Evolutionary conservation across 2,329 filamentous ascomycete species (phyloP).

Genomic region (Aspergillus alliaceus): DNA sequence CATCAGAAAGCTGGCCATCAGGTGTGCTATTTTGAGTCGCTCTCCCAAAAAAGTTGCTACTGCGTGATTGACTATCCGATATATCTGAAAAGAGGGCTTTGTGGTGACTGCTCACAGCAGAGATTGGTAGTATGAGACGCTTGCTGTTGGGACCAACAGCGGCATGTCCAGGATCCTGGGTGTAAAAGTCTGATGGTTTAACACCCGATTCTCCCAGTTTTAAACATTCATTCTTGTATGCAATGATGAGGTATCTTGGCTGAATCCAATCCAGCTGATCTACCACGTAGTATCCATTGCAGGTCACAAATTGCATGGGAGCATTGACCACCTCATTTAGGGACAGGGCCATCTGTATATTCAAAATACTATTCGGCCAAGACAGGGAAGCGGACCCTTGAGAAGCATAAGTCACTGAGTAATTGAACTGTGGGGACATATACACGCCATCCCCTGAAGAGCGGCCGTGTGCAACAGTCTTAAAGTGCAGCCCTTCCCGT

Average conservation of each 20-base stretch:
- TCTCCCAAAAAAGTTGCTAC: not conserved
- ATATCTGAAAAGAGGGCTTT: not conserved
- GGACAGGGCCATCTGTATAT: conserved; percentile 62
- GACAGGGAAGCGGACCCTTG: not conserved
- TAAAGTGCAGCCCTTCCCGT: conserved; percentile 75
- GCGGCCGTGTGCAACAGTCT: conserved; percentile 62
- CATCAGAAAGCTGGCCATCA: not conserved
- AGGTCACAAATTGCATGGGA: conserved; percentile 62
- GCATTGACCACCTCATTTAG: conserved; percentile 84
- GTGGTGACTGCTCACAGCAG: conserved; percentile 46
- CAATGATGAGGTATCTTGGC: conserved; percentile 77
- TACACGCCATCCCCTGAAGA: conserved; percentile 80
- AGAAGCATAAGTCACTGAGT: conserved; percentile 55
- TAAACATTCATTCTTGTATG: conserved; percentile 21
- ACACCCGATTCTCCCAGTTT: not conserved
- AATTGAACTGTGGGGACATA: conserved; percentile 62
- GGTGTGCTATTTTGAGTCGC: not conserved
- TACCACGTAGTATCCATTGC: conserved; percentile 67
- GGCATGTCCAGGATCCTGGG: conserved; percentile 37
- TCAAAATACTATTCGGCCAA: conserved; percentile 70
- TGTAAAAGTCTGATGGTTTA: conserved; percentile 23
- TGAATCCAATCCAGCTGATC: conserved; percentile 81
- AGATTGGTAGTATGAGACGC: conserved; percentile 48
- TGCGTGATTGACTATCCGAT: not conserved
- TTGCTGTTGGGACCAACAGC: conserved; percentile 41